A percentile compares a stretch with the other conserved stretches of the same genome.
Evolutionary conservation across 2,329 filamentous ascomycete genomes (phyloP).

Genomic region (Colletotrichum sp.): DNA sequence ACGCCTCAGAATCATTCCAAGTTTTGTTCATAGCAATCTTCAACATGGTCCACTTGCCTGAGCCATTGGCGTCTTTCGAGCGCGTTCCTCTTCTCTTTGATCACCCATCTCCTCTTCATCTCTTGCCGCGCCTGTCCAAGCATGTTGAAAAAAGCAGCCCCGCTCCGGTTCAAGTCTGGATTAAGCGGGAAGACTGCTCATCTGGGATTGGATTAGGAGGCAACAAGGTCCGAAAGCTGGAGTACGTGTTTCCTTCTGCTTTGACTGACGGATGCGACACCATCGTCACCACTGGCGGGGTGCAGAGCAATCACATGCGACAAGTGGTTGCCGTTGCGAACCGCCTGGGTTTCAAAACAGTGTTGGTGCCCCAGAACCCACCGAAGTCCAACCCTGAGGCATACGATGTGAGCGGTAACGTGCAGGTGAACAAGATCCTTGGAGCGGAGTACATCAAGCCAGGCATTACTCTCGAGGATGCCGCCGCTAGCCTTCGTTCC

Average conservation of each 20-base stretch:
- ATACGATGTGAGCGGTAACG: neutral
- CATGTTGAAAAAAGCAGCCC: neutral
- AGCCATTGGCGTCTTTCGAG: neutral
- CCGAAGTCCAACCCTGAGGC: neutral
- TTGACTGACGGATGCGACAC: neutral
- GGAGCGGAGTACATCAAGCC: neutral
- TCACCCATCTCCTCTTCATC: neutral
- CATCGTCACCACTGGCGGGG: neutral
- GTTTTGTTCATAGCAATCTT: neutral
- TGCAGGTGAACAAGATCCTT: neutral
- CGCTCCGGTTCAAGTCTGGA: neutral
- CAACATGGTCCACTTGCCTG: neutral
- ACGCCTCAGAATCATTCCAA: neutral
- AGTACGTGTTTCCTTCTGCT: neutral
- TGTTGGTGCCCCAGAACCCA: neutral
- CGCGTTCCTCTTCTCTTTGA: neutral
- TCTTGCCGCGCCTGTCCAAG: neutral
- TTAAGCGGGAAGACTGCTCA: neutral
- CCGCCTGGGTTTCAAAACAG: neutral
- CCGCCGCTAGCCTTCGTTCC: neutral
- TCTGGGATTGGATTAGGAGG: neutral
- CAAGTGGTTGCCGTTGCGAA: neutral
- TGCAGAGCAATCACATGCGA: neutral
- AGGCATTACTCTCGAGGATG: neutral
- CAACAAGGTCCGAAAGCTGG: neutral